Evolutionary conservation across 225 moss, liverwort and hornwort species (phyloP).

Genomic region (Physcomitrellopsis africana): DNA sequence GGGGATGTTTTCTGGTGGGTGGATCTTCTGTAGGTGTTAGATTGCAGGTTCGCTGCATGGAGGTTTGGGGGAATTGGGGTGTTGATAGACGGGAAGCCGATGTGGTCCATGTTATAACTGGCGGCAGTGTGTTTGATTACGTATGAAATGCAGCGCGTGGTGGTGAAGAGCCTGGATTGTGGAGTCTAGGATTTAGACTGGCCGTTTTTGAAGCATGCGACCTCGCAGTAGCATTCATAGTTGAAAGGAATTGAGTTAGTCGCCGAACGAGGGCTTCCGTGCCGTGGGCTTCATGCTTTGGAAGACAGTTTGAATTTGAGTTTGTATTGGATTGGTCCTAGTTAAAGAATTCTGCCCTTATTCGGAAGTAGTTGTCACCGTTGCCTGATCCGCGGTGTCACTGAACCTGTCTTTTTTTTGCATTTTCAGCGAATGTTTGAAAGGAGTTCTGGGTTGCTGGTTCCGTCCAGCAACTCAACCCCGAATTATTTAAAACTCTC

Average conservation of each 20-base stretch:
- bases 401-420: neutral
- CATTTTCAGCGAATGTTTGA: conserved; percentile 45
- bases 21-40: neutral
- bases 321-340: neutral
- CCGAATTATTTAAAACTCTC: conserved; percentile 30
- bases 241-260: neutral
- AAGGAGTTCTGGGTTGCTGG: conserved; percentile 37
- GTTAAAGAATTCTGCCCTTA: no score
- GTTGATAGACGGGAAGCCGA: neutral
- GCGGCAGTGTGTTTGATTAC: neutral
- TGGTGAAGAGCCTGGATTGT: neutral
- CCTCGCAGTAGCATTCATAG: no score
- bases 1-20: neutral
- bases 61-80: neutral
- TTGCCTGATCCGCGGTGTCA: no score
- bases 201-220: no score
- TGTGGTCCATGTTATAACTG: no score
- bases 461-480: conserved; percentile 34
- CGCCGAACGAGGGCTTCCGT: neutral
- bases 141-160: neutral
- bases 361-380: no score
- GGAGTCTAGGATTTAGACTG: neutral
- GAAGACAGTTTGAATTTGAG: neutral
- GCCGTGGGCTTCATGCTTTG: neutral
- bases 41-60: conserved; percentile 18